A percentile compares a stretch with the other conserved stretches of the same genome.
These are phyloP conservation scores for Vigna angularis DNA, from an alignment of 306 rosid genomes.

Conservation along the genomic window DNA sequence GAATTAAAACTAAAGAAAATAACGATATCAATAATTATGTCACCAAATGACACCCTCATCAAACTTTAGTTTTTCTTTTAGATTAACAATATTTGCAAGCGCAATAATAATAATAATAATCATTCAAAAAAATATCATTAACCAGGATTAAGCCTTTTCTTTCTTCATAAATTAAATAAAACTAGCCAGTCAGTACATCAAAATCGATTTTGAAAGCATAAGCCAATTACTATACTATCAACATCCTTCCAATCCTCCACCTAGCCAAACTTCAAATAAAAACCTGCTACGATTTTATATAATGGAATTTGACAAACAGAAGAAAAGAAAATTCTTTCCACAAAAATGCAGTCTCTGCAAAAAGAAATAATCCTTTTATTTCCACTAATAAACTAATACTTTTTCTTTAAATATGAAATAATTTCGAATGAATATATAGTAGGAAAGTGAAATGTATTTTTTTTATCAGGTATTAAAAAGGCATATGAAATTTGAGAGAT, in stretches of 20 bases:
- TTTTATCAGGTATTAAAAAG: too few species aligned
- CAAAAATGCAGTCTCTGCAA: conserved; percentile 10
- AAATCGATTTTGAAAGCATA: conserved; percentile 4
- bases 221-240: neutral
- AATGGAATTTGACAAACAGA: conserved; percentile 7
- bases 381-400: neutral
- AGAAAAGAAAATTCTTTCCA: neutral
- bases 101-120: conserved; percentile 6
- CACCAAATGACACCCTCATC: neutral
- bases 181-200: neutral
- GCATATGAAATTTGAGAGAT: too few species aligned
- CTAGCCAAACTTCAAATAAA: conserved; percentile 8
- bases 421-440: too few species aligned
- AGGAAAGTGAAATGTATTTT: too few species aligned
- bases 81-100: conserved; percentile 17
- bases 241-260: neutral
- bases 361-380: conserved; percentile 3
- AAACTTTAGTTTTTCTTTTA: neutral
- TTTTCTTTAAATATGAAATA: too few species aligned
- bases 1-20: conserved; percentile 10
- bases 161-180: too few species aligned
- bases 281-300: conserved; percentile 5
- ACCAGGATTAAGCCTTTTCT: too few species aligned
- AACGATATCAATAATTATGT: neutral
- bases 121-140: too few species aligned